Percentiles rank a stretch among this genome's conserved stretches.
Conservation (phyloP, 345 rosid genomes). For the Murraya koenigii region DNA sequence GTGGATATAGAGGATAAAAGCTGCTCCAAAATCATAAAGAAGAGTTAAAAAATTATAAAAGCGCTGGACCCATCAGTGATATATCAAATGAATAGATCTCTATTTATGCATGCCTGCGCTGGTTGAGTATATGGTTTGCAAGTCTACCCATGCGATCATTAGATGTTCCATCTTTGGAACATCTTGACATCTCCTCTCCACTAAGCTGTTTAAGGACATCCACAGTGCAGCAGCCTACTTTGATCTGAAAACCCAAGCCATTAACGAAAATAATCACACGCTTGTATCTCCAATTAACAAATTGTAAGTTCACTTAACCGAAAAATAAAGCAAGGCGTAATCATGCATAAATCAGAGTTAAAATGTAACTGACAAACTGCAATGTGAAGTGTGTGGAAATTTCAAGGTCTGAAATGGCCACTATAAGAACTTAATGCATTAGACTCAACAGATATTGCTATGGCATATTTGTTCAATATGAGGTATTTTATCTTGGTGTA, state of each 20-base stretch:
- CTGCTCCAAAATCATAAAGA: conserved; percentile 35
- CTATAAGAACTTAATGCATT: background rate
- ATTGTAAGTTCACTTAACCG: background rate
- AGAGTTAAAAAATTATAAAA: background rate
- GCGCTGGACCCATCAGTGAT: background rate
- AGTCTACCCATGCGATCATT: conserved; percentile 85
- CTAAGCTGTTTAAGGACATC: conserved; percentile 86
- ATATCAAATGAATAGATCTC: background rate
- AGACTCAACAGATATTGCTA: background rate
- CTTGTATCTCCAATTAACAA: background rate
- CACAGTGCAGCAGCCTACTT: conserved; percentile 84
- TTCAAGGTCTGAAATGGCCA: background rate
- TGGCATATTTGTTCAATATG: too few relatives aligned
- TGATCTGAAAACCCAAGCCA: conserved; percentile 54
- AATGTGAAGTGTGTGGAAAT: background rate
- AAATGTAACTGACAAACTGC: background rate
- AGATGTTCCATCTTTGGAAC: conserved; percentile 50
- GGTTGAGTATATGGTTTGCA: conserved; percentile 72
- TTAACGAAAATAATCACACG: background rate
- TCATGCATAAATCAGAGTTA: background rate
- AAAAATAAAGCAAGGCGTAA: background rate
- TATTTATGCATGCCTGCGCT: conserved; percentile 48
- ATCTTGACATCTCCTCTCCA: conserved; percentile 79
- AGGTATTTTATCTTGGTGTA: too few relatives aligned
- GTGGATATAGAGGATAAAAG: conserved; percentile 85